Percentiles rank a stretch among this genome's conserved stretches.
phyloP scores from a whole-genome alignment of 2,329 filamentous ascomycete species.

The Fusarium sp. region DNA sequence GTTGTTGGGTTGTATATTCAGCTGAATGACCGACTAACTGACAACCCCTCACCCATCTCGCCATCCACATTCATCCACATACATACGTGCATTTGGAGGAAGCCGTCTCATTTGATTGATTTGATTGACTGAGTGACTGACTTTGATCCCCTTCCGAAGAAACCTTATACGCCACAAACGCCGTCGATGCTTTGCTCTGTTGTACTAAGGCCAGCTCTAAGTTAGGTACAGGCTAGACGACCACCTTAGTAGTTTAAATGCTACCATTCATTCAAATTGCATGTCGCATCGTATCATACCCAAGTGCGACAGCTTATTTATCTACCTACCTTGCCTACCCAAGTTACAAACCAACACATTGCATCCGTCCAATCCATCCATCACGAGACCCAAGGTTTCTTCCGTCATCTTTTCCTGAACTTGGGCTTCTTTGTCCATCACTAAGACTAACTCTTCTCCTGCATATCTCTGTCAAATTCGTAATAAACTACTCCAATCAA shows the following conservation, averaged over 20 bases:
- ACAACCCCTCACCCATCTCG: constrained; percentile 17
- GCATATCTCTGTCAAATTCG: not conserved
- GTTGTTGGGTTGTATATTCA: constrained; percentile 1
- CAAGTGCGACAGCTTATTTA: not conserved
- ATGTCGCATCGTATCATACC: constrained; percentile 12
- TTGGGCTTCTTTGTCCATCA: not conserved
- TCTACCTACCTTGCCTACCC: too few relatives aligned
- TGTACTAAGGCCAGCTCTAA: not conserved
- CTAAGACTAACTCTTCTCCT: not conserved
- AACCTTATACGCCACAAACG: constrained; percentile 24
- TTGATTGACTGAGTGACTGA: not conserved
- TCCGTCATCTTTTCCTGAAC: not conserved
- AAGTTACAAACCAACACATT: not conserved
- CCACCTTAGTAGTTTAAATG: not conserved
- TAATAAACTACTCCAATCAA: constrained; percentile 13
- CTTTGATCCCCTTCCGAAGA: constrained; percentile 3
- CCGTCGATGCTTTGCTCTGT: not conserved
- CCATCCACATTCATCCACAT: constrained; percentile 1
- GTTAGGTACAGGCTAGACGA: not conserved
- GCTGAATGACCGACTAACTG: not conserved
- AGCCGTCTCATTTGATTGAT: not conserved
- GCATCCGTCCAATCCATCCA: not conserved
- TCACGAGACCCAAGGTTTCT: constrained; percentile 6
- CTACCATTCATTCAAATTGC: constrained; percentile 1
- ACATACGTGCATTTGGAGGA: not conserved